Percentiles rank a stretch among this genome's conserved stretches.
phyloP scores from a whole-genome alignment of 2,329 filamentous ascomycete species.

The Drechslerella dactyloides region DNA sequence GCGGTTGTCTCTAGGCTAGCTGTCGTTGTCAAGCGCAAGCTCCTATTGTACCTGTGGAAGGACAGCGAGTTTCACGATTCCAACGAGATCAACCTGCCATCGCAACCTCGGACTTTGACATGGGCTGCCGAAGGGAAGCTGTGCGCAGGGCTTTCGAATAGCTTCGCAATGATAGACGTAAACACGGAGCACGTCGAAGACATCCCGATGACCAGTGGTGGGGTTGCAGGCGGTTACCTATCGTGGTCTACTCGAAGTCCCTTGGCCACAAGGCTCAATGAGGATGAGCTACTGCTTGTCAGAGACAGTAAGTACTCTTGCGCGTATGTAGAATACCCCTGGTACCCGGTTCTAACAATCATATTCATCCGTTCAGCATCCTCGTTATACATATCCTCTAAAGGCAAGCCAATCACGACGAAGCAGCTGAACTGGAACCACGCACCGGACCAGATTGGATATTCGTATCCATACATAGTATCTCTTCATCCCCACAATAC shows the following conservation, averaged over 20 bases:
- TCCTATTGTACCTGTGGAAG: constrained; percentile 93
- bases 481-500: constrained; percentile 70
- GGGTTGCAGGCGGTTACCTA: constrained; percentile 58
- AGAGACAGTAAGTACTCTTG: constrained; percentile 69
- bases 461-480: constrained; percentile 94
- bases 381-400: constrained; percentile 84
- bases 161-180: constrained; percentile 85
- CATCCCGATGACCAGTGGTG: constrained; percentile 74
- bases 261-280: constrained; percentile 78
- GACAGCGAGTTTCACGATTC: constrained; percentile 85
- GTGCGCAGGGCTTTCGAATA: constrained; percentile 84
- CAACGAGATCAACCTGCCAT: constrained; percentile 77
- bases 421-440: constrained; percentile 91
- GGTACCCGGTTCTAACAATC: constrained; percentile 6
- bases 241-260: constrained; percentile 74
- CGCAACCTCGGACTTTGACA: constrained; percentile 83
- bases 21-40: constrained; percentile 87
- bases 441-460: constrained; percentile 88
- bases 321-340: neutral
- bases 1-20: constrained; percentile 90
- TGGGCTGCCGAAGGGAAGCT: constrained; percentile 89
- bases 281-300: constrained; percentile 88
- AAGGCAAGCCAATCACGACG: constrained; percentile 76
- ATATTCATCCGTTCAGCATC: constrained; percentile 64
- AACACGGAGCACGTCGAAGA: constrained; percentile 75